phyloP scores from a whole-genome alignment of 108 stramenopile species.

The Cylindrotheca closterium region DNA sequence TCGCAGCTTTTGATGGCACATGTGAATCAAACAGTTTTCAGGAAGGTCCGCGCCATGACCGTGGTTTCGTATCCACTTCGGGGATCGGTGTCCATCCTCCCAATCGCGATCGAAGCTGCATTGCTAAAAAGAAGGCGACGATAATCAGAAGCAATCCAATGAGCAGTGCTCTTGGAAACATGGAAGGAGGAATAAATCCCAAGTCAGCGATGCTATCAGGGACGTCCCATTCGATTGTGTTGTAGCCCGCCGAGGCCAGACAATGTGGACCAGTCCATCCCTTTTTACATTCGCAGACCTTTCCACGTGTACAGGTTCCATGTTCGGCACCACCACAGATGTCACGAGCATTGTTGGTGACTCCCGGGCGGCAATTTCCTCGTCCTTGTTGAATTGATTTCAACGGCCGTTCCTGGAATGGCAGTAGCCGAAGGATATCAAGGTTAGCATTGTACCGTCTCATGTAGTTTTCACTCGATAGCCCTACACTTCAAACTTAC shows the following conservation, averaged over 20 bases:
- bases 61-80: too few relatives aligned
- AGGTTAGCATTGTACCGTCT: too few relatives aligned
- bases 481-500: too few relatives aligned
- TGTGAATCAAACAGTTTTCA: too few relatives aligned
- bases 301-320: conserved; percentile 57
- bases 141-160: conserved; percentile 21
- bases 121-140: conserved; percentile 15
- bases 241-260: conserved; percentile 50
- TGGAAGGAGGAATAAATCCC: conserved; percentile 54
- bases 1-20: too few relatives aligned
- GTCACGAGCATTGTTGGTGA: conserved; percentile 17
- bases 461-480: too few relatives aligned
- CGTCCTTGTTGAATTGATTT: conserved; percentile 70
- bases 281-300: conserved; percentile 62
- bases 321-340: conserved; percentile 68
- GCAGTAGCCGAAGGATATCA: neutral
- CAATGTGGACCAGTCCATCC: conserved; percentile 90
- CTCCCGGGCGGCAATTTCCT: conserved; percentile 54
- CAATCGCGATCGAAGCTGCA: conserved; percentile 34
- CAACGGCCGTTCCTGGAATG: conserved; percentile 51
- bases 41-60: too few relatives aligned
- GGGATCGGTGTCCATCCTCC: conserved; percentile 62
- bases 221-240: conserved; percentile 76
- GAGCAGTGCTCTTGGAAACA: conserved; percentile 28
- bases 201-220: conserved; percentile 69